Conservation (phyloP, 106 monocot genomes). For the Acorus calamus region DNA sequence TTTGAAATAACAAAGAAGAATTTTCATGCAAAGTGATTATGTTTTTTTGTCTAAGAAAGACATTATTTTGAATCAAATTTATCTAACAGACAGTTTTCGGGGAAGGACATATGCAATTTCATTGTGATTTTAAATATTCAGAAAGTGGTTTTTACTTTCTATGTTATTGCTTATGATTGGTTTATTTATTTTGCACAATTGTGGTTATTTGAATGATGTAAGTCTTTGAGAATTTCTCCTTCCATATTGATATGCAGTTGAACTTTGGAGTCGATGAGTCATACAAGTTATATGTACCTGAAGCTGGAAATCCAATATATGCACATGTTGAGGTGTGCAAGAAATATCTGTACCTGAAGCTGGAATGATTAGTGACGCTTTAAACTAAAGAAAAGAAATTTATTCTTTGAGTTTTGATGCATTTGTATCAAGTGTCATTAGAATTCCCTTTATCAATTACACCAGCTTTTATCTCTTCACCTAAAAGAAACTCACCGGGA, state of each 20-base stretch:
- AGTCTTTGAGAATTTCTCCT: too few species aligned
- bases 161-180: not conserved
- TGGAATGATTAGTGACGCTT: too few species aligned
- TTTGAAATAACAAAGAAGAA: too few species aligned
- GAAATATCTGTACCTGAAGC: not conserved
- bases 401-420: slow-evolving; percentile 1
- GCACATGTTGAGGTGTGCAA: slow-evolving; percentile 56
- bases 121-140: not conserved
- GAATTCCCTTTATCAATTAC: not conserved
- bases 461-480: not conserved
- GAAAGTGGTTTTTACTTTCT: not conserved
- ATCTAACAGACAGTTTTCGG: too few species aligned
- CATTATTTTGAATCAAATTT: too few species aligned
- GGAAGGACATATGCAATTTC: not conserved
- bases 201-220: too few species aligned
- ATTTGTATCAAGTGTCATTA: not conserved
- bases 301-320: slow-evolving; percentile 26
- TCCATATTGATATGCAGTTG: slow-evolving; percentile 37
- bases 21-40: too few species aligned
- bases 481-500: not conserved
- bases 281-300: slow-evolving; percentile 58
- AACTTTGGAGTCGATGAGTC: slow-evolving; percentile 77
- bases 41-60: too few species aligned
- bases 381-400: not conserved
- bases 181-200: not conserved